Percentiles rank a stretch among this genome's conserved stretches.
phyloP scores from a whole-genome alignment of 306 rosid species.

The Lathyrus oleraceus region DNA sequence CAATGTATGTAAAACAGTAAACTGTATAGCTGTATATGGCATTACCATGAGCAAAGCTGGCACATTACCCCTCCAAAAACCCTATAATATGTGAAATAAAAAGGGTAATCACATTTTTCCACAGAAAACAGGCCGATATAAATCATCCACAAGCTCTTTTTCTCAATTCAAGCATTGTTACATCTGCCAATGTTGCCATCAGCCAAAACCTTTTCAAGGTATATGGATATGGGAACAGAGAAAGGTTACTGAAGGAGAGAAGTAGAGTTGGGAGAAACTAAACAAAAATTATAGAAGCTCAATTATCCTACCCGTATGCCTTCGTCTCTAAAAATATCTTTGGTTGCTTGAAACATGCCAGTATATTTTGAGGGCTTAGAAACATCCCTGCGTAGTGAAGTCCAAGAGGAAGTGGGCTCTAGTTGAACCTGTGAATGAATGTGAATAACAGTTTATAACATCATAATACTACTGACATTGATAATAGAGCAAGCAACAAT shows the following conservation, averaged over 20 bases:
- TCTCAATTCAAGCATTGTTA: slow-evolving; percentile 15
- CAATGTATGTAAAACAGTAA: slow-evolving; percentile 76
- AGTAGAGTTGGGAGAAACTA: neutral
- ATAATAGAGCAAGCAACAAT: slow-evolving; percentile 24
- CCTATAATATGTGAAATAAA: slow-evolving; percentile 49
- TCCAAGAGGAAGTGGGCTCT: slow-evolving; percentile 90
- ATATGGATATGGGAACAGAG: slow-evolving; percentile 1
- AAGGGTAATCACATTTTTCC: neutral
- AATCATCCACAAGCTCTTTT: neutral
- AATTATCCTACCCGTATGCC: slow-evolving; percentile 67
- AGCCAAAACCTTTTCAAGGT: slow-evolving; percentile 9
- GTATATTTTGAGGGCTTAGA: slow-evolving; percentile 81
- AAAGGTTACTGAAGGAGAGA: slow-evolving; percentile 1
- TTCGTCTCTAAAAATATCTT: slow-evolving; percentile 92
- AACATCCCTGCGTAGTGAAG: slow-evolving; percentile 50
- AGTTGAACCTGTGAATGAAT: slow-evolving; percentile 77
- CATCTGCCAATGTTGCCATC: slow-evolving; percentile 13
- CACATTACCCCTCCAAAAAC: slow-evolving; percentile 98
- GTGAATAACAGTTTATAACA: slow-evolving; percentile 26
- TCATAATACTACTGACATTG: slow-evolving; percentile 17
- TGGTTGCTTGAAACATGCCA: slow-evolving; percentile 87
- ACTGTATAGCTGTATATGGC: slow-evolving; percentile 96
- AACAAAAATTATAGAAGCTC: slow-evolving; percentile 26
- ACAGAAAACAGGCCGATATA: neutral
- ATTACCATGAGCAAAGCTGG: slow-evolving; percentile 98